Evolutionary conservation across 2,329 filamentous ascomycete genomes (phyloP), one percentile per base, ranked within the genome.

Genomic region (Phialophora tarda): DNA sequence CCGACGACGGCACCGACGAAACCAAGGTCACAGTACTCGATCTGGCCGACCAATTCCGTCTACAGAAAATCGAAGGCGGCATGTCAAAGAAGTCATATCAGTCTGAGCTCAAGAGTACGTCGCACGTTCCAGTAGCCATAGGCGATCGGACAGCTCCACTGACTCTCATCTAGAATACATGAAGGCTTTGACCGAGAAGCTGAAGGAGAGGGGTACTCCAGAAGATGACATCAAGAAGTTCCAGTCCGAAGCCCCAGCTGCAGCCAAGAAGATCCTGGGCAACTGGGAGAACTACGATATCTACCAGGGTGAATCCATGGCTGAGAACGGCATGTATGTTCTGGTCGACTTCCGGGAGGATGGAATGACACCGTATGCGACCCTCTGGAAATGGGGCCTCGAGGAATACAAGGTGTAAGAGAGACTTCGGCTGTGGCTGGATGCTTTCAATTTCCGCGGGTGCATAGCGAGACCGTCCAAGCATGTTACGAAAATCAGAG

Each of bases 281-380:
- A 94, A 92, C 84, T 97, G 97, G 86, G 93, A 96, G 85, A 92
- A 98, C 85, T 96, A 90, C 81, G 94, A 98, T 81, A 94, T 97
- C 82, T 91, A 91, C 82, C 92, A 91, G 75, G 93, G 94, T 83
- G 89, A 95, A 85, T 90, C 88, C 75, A 96, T 96, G 92, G 88
- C 96, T 82, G 89, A 91, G 75, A 91, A 97, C 77, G 93, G 90
- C 84, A 96, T 97, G 95, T 95, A 84, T 77, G 91, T 86, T 63
- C 38, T 67, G 26, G 51, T 32, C 51, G 56, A 64, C 62, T 99
- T 97, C 88, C 94, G 95, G 76, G 93, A 97, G 80, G 95, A 98
- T 76, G 95, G 95, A 80, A 81, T 90, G 74, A 98, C 94, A 63
- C 95, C 95, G 68, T 99, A 86, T 79, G 85, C 96, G 75, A 91